Conservation (phyloP, 2,329 filamentous ascomycete species). For the Zalaria obscura region DNA sequence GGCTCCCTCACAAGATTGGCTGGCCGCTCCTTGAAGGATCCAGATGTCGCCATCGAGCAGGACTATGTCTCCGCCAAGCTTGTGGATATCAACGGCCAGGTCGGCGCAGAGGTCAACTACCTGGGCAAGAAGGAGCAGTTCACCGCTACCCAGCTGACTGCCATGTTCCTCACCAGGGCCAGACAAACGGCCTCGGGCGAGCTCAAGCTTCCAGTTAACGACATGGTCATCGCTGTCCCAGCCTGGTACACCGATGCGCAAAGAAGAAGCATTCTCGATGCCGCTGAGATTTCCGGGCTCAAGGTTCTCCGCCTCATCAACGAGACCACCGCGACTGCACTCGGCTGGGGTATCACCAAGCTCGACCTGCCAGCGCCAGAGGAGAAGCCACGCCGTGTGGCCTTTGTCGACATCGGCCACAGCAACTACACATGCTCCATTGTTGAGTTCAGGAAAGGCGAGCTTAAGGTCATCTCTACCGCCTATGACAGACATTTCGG, state of each 20-base stretch:
- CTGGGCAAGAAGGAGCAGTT: conserved; percentile 91
- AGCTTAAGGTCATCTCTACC: conserved; percentile 84
- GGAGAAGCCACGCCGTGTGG: conserved; percentile 82
- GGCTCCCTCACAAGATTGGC: conserved; percentile 81
- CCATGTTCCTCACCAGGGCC: conserved; percentile 94
- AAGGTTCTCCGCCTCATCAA: conserved; percentile 93
- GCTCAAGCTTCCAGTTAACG: conserved; percentile 79
- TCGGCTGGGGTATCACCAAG: conserved; percentile 97
- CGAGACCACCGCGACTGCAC: conserved; percentile 88
- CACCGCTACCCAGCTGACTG: conserved; percentile 81
- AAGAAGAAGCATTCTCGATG: conserved; percentile 77
- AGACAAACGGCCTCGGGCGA: conserved; percentile 76
- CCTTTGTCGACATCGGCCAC: conserved; percentile 90
- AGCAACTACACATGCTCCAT: conserved; percentile 90
- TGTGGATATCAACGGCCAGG: conserved; percentile 83
- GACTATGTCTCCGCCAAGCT: conserved; percentile 76
- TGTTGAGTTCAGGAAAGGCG: conserved; percentile 94
- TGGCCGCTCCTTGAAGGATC: conserved; percentile 74
- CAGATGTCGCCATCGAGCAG: conserved; percentile 87
- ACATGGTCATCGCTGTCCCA: conserved; percentile 87
- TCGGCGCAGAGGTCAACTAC: conserved; percentile 87
- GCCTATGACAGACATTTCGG: conserved; percentile 93
- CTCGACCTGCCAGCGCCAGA: conserved; percentile 76
- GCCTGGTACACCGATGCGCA: conserved; percentile 96
- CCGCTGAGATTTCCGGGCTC: conserved; percentile 82